A percentile compares a stretch with the other conserved stretches of the same genome.
phyloP scores from a whole-genome alignment of 257 asterid species.

The Cruciata laevipes region DNA sequence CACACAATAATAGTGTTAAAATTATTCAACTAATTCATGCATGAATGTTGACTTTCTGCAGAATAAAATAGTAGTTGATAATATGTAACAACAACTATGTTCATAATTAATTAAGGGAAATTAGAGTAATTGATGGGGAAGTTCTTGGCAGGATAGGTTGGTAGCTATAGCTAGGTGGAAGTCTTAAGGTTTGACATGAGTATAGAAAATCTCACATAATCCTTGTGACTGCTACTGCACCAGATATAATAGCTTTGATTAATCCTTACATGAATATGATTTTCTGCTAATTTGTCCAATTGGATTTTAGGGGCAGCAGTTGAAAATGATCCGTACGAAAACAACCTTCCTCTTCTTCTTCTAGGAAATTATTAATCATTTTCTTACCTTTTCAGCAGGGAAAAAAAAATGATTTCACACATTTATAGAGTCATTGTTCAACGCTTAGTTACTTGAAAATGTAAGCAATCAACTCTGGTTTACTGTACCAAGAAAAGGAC shows the following conservation, averaged over 20 bases:
- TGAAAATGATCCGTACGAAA: conserved; percentile 3
- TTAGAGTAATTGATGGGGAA: conserved; percentile 1
- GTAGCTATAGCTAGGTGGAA: neutral
- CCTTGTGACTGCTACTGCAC: neutral
- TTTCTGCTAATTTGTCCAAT: neutral
- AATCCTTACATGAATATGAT: neutral
- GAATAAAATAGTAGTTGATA: neutral
- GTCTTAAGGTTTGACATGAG: conserved; percentile 12
- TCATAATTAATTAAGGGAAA: neutral
- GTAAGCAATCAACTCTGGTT: neutral
- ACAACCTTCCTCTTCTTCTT: neutral
- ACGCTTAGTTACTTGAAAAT: conserved; percentile 5
- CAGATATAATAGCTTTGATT: neutral
- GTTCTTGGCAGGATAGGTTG: neutral
- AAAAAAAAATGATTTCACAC: too few species aligned
- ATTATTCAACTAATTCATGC: conserved; percentile 7
- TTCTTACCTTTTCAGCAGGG: neutral
- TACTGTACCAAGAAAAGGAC: neutral
- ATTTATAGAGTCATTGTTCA: neutral
- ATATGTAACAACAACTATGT: neutral
- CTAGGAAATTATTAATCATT: neutral
- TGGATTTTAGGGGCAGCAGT: neutral
- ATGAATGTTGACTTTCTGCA: conserved; percentile 16
- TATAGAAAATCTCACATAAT: conserved; percentile 7
- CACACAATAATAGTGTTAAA: neutral